Conservation (phyloP, 768 basidiomycete species). For the Collybia sordida region DNA sequence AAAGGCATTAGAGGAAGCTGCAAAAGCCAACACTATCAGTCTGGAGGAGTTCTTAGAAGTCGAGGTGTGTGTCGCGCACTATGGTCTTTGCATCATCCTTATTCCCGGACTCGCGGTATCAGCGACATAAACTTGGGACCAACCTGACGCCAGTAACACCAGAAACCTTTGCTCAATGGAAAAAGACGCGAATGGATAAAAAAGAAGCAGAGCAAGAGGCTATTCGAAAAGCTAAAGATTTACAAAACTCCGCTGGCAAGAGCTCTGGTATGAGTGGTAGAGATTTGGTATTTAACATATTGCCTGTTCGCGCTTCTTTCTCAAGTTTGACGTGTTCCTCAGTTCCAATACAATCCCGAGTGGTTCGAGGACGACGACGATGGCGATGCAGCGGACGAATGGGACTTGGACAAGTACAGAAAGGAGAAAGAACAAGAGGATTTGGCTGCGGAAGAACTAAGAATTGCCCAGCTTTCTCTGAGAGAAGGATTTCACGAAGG, state of each 20-base stretch:
- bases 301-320: conserved; percentile 4
- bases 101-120: not conserved
- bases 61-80: conserved; percentile 56
- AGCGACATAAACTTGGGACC: conserved; percentile 93
- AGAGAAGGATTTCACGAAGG: conserved; percentile 28
- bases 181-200: conserved; percentile 93
- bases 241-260: conserved; percentile 85
- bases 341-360: conserved; percentile 96
- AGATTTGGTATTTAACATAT: conserved; percentile 68
- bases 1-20: conserved; percentile 89
- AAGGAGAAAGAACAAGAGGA: conserved; percentile 63
- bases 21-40: conserved; percentile 85
- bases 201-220: conserved; percentile 89
- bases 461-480: conserved; percentile 47
- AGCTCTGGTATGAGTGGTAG: conserved; percentile 90
- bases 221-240: conserved; percentile 76
- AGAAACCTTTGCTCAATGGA: conserved; percentile 93
- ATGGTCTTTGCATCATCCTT: not conserved
- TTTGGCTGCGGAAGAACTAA: conserved; percentile 46
- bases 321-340: conserved; percentile 8
- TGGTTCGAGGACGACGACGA: conserved; percentile 85
- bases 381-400: conserved; percentile 48
- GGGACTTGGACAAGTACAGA: conserved; percentile 63
- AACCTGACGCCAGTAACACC: conserved; percentile 92
- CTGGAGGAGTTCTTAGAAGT: conserved; percentile 97